Conservation (phyloP, 208 protist species). For the Leishmania tropica region DNA sequence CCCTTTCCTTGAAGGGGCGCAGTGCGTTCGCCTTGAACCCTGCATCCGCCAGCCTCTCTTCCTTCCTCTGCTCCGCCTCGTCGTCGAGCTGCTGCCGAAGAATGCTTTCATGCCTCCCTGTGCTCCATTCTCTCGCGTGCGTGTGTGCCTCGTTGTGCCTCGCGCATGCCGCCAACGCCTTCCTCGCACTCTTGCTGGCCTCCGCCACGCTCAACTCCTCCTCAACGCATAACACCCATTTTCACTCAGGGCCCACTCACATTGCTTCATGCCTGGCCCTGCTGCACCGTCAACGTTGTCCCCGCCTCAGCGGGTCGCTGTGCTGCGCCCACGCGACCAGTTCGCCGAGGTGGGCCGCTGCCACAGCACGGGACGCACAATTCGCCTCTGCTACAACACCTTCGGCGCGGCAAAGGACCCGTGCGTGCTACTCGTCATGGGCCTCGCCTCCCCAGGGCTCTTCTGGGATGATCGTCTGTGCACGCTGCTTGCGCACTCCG, state of each 20-base stretch:
- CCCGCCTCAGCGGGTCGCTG: background rate
- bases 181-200: background rate
- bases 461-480: constrained; percentile 71
- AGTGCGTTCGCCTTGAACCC: background rate
- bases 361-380: constrained; percentile 38
- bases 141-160: background rate
- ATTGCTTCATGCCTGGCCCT: background rate
- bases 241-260: background rate
- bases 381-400: constrained; percentile 73
- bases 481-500: constrained; percentile 30
- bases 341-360: constrained; percentile 70
- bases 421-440: constrained; percentile 66
- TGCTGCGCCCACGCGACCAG: constrained; percentile 27
- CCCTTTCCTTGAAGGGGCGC: background rate
- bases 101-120: background rate
- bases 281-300: background rate
- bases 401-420: constrained; percentile 39
- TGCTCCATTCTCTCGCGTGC: background rate
- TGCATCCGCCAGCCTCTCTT: background rate
- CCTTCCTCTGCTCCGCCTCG: background rate
- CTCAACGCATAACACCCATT: background rate
- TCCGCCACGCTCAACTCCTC: background rate
- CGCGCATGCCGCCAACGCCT: background rate
- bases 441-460: constrained; percentile 45
- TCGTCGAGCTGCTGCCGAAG: background rate